Evolutionary conservation across 441 rosid species (phyloP).

Genomic region (Erodium texanum): DNA sequence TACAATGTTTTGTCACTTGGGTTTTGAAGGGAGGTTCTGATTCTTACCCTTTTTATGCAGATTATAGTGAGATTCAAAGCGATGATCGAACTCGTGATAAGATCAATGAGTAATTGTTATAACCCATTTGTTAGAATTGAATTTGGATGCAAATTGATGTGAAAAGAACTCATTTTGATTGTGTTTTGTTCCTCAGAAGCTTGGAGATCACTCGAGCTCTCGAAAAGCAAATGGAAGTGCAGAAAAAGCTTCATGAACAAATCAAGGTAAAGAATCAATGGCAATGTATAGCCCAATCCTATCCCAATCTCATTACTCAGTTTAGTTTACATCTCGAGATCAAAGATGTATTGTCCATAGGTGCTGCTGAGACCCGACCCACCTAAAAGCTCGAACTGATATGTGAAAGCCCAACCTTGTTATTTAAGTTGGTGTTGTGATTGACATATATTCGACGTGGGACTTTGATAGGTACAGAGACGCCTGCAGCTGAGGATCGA

Average conservation of each 20-base stretch:
- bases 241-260: conserved; percentile 81
- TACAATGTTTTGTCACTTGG: background rate
- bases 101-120: conserved; percentile 47
- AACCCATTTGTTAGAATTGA: conserved; percentile 6
- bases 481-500: conserved; percentile 91
- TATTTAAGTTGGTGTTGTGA: no score
- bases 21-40: conserved; percentile 4
- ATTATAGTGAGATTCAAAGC: conserved; percentile 47
- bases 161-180: conserved; percentile 7
- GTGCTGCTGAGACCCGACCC: no score
- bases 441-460: no score
- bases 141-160: conserved; percentile 12
- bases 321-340: no score
- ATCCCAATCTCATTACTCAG: background rate
- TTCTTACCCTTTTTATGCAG: conserved; percentile 31
- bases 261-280: conserved; percentile 50
- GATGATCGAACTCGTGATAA: conserved; percentile 25
- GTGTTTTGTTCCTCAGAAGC: conserved; percentile 38
- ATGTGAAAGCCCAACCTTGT: no score
- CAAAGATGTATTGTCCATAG: no score
- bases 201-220: conserved; percentile 71
- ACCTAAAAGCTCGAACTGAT: no score
- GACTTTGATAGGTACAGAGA: conserved; percentile 41
- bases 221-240: conserved; percentile 89
- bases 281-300: background rate